Evolutionary conservation across 1,284 basidiomycete genomes (phyloP).

Genomic region (Ustilago crameri): DNA sequence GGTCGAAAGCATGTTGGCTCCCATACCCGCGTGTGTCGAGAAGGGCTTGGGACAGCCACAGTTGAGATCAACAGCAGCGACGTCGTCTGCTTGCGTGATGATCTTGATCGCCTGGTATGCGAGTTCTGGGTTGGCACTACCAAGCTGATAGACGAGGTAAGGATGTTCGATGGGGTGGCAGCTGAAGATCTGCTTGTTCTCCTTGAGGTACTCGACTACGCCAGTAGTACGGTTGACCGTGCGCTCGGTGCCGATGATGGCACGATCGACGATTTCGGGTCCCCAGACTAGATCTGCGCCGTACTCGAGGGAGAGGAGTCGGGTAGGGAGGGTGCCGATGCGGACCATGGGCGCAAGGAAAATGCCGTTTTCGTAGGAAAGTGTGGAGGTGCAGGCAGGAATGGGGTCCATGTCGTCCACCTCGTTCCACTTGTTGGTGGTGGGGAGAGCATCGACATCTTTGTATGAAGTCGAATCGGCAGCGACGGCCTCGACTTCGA

Average conservation of each 20-base stretch:
- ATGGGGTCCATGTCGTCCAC: slow-evolving; percentile 41
- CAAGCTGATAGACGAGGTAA: slow-evolving; percentile 77
- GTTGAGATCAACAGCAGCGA: slow-evolving; percentile 93
- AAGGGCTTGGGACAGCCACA: slow-evolving; percentile 91
- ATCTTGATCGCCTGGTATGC: slow-evolving; percentile 89
- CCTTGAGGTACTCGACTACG: slow-evolving; percentile 83
- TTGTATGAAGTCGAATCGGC: slow-evolving; percentile 41
- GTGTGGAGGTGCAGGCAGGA: slow-evolving; percentile 34
- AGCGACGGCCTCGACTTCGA: slow-evolving; percentile 35
- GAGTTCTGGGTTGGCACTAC: slow-evolving; percentile 85
- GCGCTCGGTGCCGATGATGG: slow-evolving; percentile 85
- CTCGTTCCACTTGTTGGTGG: slow-evolving; percentile 9
- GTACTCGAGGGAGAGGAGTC: slow-evolving; percentile 87
- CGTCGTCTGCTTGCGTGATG: slow-evolving; percentile 79
- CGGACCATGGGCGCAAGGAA: slow-evolving; percentile 67
- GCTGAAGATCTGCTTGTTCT: slow-evolving; percentile 83
- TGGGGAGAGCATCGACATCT: slow-evolving; percentile 9
- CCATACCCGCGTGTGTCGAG: slow-evolving; percentile 94
- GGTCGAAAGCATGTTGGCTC: slow-evolving; percentile 89
- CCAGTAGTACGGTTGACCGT: slow-evolving; percentile 88
- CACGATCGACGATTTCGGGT: slow-evolving; percentile 95
- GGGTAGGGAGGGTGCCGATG: slow-evolving; percentile 74
- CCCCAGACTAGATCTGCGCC: slow-evolving; percentile 96
- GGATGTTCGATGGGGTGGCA: slow-evolving; percentile 86
- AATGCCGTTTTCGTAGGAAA: slow-evolving; percentile 51